These are phyloP conservation scores for Ganoderma multipileum DNA, from an alignment of 1,284 basidiomycete genomes.

Conservation along the genomic window DNA sequence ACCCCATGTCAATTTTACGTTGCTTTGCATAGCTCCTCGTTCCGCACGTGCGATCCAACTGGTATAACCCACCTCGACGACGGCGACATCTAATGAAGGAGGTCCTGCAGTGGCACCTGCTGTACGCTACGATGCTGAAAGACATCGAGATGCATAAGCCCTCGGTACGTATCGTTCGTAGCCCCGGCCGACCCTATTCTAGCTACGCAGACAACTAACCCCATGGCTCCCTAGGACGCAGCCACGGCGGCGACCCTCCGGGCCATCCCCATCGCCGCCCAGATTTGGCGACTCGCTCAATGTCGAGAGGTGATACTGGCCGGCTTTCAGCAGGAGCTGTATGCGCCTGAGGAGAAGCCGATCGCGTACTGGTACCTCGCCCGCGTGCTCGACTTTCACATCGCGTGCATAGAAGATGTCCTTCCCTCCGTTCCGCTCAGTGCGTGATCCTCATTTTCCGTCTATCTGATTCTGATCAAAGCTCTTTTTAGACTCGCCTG, in stretches of 20 bases:
- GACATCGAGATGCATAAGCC: constrained; percentile 44
- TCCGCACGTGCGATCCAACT: constrained; percentile 62
- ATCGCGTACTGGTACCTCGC: constrained; percentile 79
- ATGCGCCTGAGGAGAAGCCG: constrained; percentile 67
- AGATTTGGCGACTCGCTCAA: constrained; percentile 64
- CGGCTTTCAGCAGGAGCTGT: constrained; percentile 81
- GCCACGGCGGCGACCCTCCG: constrained; percentile 41
- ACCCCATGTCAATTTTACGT: neutral
- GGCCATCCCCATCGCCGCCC: constrained; percentile 53
- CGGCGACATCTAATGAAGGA: constrained; percentile 69
- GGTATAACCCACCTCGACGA: constrained; percentile 72
- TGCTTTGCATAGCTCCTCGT: constrained; percentile 56
- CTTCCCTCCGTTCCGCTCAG: constrained; percentile 47
- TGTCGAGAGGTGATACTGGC: constrained; percentile 75
- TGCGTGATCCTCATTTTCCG: constrained; percentile 31
- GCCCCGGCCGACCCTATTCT: no score
- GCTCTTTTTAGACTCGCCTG: constrained; percentile 46
- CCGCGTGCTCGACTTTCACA: constrained; percentile 61
- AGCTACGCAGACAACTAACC: neutral
- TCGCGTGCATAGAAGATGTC: constrained; percentile 59
- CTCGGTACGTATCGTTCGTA: constrained; percentile 37
- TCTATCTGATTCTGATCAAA: neutral
- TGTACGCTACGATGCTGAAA: constrained; percentile 56
- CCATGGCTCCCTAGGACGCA: constrained; percentile 25
- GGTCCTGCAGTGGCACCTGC: constrained; percentile 65